Evolutionary conservation across 768 basidiomycete genomes (phyloP), one percentile per base, ranked within the genome.

Genomic region (Rhodotorula kratochvilovae): DNA sequence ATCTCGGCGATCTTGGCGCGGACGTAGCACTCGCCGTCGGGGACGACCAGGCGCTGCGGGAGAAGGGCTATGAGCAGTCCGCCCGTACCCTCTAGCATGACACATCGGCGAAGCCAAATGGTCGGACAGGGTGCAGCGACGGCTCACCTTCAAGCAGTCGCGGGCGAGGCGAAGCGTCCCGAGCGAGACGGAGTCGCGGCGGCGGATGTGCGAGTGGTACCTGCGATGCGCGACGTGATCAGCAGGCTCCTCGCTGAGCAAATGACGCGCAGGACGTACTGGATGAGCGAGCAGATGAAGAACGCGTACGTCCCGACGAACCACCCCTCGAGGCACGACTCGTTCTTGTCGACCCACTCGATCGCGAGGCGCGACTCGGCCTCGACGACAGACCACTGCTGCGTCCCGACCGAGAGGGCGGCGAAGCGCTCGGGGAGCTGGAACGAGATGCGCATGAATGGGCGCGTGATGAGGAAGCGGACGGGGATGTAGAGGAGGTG

Each of bases 371-470:
- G 58, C 25, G 74, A 63, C 35, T 69, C 62, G 35, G 31, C 25
- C 46, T 74, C 72, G 57, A 79, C 67, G 42, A 58, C 33, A 17
- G 58, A 70, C 77, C 75, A 78, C 17, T 66, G 66, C 53, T 74
- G 74, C 56, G 72, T 69, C 5, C 76, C 76, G 71, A 76, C 72
- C 25, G 72, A 69, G 55, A 80, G 72, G 56, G 60, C 60, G 36
- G 78, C 68, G 67, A 79, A 76, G 27, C 72, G 92, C 19, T 86
- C 86, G 16, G 95, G 93, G 78, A 91, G 90, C 29, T 87, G 85
- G 82, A 96, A 98, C 68, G 91, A 92, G 81, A 97, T 92, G 62
- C 95, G 87, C 91, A 97, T 94, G 83, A 97, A 98, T 43, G 96
- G 92, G 61, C 95, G 89, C 88, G 92, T 96, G 82, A 96, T 94